These are phyloP conservation scores for Esteya vermicola DNA, from an alignment of 2,329 filamentous ascomycete species.

Conservation along the genomic window DNA sequence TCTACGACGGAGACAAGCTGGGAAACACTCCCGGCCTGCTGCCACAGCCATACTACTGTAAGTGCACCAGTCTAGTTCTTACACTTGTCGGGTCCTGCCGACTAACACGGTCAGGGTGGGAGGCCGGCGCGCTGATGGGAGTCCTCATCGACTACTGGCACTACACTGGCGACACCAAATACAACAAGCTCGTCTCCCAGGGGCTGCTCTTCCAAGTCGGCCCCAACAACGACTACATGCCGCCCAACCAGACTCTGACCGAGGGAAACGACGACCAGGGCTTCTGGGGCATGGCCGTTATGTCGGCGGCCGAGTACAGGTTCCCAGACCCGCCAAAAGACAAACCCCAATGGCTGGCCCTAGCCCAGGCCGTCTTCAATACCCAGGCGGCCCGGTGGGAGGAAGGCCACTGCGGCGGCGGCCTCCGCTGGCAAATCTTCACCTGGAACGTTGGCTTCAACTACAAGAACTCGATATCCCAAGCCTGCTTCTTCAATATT, in stretches of 20 bases:
- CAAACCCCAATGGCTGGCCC: constrained; percentile 58
- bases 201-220: constrained; percentile 48
- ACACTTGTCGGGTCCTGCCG: constrained; percentile 4
- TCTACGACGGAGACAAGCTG: constrained; percentile 42
- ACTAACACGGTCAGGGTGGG: constrained; percentile 45
- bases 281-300: constrained; percentile 72
- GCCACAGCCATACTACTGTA: constrained; percentile 52
- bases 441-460: constrained; percentile 57
- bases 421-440: constrained; percentile 77
- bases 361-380: constrained; percentile 70
- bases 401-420: constrained; percentile 49
- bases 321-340: constrained; percentile 53
- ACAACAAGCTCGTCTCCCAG: constrained; percentile 46
- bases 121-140: constrained; percentile 58
- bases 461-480: constrained; percentile 56
- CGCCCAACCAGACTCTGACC: constrained; percentile 45
- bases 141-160: constrained; percentile 60
- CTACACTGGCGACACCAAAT: constrained; percentile 50
- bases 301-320: constrained; percentile 63
- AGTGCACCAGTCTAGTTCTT: constrained; percentile 13
- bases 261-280: constrained; percentile 64
- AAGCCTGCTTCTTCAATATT: constrained; percentile 57
- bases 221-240: constrained; percentile 49
- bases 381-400: constrained; percentile 63
- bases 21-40: constrained; percentile 41